Percentiles rank a stretch among this genome's conserved stretches.
phyloP scores from a whole-genome alignment of 257 asterid species.

The Solanum ahanhuiri region DNA sequence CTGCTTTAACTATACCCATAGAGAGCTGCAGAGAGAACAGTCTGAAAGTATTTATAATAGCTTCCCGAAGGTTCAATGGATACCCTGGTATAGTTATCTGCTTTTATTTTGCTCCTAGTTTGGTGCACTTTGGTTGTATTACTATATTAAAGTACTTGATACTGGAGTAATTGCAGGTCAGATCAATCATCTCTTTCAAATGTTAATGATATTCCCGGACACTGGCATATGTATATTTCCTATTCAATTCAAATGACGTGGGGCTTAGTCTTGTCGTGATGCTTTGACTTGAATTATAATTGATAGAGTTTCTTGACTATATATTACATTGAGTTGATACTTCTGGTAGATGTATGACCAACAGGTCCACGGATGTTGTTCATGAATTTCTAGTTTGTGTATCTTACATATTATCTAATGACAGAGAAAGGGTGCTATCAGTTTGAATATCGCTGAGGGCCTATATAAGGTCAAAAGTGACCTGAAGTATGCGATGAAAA shows the following conservation, averaged over 20 bases:
- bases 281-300: background rate
- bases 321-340: background rate
- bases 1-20: background rate
- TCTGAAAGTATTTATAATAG: background rate
- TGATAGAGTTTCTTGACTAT: background rate
- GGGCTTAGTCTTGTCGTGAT: background rate
- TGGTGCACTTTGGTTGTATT: background rate
- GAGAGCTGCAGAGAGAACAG: background rate
- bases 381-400: background rate
- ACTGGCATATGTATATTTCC: background rate
- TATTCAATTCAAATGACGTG: background rate
- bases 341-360: background rate
- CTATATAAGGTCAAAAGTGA: constrained; percentile 67
- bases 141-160: background rate
- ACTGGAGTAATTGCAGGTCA: background rate
- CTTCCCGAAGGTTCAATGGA: background rate
- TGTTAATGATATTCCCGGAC: background rate
- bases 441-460: constrained; percentile 36
- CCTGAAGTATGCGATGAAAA: constrained; percentile 64
- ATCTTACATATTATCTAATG: constrained; percentile 8
- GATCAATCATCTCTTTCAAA: background rate
- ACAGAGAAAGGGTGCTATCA: constrained; percentile 64
- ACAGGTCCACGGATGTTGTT: background rate
- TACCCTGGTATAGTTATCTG: background rate
- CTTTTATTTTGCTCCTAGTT: background rate